Percentiles rank a stretch among this genome's conserved stretches.
Conservation (phyloP, 129 eudicot genomes). For the Ambrosia artemisiifolia region DNA sequence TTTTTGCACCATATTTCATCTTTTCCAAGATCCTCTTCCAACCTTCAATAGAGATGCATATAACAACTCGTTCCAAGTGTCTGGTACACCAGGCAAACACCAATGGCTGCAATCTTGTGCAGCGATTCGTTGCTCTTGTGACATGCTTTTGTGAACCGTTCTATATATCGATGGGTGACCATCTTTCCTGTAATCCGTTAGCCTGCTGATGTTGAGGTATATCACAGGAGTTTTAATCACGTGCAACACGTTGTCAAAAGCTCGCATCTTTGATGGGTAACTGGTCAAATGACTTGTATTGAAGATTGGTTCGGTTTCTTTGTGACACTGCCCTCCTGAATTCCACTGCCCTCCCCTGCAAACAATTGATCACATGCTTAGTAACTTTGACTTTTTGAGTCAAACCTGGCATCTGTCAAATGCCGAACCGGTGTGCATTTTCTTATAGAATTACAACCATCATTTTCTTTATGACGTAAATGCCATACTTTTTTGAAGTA, state of each 20-base stretch:
- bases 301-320: slow-evolving; percentile 75
- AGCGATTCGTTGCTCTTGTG: slow-evolving; percentile 35
- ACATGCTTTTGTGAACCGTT: slow-evolving; percentile 32
- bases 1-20: slow-evolving; percentile 23
- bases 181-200: slow-evolving; percentile 85
- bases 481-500: not conserved
- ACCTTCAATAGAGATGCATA: slow-evolving; percentile 64
- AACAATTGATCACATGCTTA: slow-evolving; percentile 18
- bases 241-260: slow-evolving; percentile 51
- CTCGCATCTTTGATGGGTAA: slow-evolving; percentile 80
- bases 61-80: slow-evolving; percentile 87
- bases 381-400: not conserved
- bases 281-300: slow-evolving; percentile 48
- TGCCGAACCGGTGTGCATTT: not conserved
- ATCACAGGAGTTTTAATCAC: slow-evolving; percentile 66
- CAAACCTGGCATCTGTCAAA: not conserved
- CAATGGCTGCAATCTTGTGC: slow-evolving; percentile 97
- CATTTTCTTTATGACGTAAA: not conserved
- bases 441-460: not conserved
- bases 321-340: slow-evolving; percentile 92
- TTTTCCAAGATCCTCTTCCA: slow-evolving; percentile 56
- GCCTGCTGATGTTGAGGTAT: slow-evolving; percentile 76
- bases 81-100: slow-evolving; percentile 97
- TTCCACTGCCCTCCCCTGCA: slow-evolving; percentile 96
- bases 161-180: slow-evolving; percentile 89